Percentiles rank a stretch among this genome's conserved stretches.
Conservation (phyloP, 148 eudicot genomes). For the Cornus florida region DNA sequence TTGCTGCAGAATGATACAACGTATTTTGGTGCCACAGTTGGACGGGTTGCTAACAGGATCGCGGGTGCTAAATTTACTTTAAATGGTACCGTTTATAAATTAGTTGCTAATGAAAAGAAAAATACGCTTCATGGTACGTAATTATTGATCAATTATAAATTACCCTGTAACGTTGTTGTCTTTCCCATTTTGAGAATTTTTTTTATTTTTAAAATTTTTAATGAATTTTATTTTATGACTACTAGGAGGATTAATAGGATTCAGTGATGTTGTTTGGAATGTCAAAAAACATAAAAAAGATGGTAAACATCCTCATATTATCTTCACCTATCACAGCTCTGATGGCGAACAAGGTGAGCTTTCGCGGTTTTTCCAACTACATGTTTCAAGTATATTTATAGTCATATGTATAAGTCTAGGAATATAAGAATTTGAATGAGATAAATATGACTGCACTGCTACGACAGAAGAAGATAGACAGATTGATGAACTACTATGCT, state of each 20-base stretch:
- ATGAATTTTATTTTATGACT: neutral
- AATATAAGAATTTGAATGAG: neutral
- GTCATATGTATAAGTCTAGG: neutral
- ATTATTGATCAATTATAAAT: neutral
- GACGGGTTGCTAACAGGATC: constrained; percentile 88
- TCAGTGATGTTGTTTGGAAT: constrained; percentile 59
- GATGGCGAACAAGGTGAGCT: constrained; percentile 74
- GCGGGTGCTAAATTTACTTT: constrained; percentile 64
- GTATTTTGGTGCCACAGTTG: constrained; percentile 70
- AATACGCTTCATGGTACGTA: constrained; percentile 72
- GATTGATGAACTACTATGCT: neutral
- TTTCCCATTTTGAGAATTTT: too few relatives aligned
- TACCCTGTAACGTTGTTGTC: neutral
- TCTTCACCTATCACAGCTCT: constrained; percentile 53
- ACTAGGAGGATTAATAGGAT: constrained; percentile 73
- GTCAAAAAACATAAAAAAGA: constrained; percentile 44
- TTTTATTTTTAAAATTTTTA: neutral
- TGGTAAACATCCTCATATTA: constrained; percentile 45
- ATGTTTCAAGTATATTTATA: neutral
- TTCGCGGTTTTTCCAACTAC: neutral
- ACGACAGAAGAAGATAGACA: neutral
- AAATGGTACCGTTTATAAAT: constrained; percentile 58
- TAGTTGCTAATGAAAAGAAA: constrained; percentile 53
- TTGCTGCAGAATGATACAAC: constrained; percentile 54
- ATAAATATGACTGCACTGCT: neutral